Conservation (phyloP, 768 basidiomycete genomes). For the Rhizopogon sp. region DNA sequence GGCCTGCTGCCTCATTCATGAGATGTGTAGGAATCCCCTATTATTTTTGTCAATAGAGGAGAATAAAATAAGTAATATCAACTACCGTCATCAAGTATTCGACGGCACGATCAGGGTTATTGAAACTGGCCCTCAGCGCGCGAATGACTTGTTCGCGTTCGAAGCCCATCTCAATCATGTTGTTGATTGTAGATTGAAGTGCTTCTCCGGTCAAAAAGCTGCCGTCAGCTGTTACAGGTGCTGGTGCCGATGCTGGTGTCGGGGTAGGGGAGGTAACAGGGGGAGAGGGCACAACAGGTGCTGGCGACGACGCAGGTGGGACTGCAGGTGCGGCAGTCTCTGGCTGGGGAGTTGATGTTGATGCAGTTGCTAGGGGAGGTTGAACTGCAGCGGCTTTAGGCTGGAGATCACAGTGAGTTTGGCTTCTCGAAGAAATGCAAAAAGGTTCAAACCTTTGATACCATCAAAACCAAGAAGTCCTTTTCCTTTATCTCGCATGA, state of each 20-base stretch:
- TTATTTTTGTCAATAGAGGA: conserved; percentile 6
- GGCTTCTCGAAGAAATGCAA: conserved; percentile 1
- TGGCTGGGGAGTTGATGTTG: conserved; percentile 26
- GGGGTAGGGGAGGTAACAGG: conserved; percentile 24
- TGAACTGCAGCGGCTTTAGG: conserved; percentile 48
- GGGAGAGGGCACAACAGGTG: conserved; percentile 26
- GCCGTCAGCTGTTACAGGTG: conserved; percentile 40
- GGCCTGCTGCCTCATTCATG: conserved; percentile 36
- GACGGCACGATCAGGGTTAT: conserved; percentile 97
- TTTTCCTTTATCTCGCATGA: conserved; percentile 95
- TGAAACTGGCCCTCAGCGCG: conserved; percentile 89
- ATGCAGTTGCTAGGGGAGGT: conserved; percentile 25
- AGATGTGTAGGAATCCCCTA: conserved; percentile 81
- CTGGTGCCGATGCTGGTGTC: conserved; percentile 14
- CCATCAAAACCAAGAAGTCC: conserved; percentile 99
- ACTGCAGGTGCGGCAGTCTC: conserved; percentile 28
- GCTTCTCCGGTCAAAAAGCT: conserved; percentile 74
- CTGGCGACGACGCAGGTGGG: conserved; percentile 27
- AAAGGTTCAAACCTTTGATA: conserved; percentile 71
- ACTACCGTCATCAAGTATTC: conserved; percentile 93
- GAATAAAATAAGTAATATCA: conserved; percentile 8
- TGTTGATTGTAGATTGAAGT: conserved; percentile 70
- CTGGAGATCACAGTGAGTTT: conserved; percentile 25
- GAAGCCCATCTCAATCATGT: conserved; percentile 96
- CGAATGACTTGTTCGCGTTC: conserved; percentile 76